Evolutionary conservation across 1,284 basidiomycete genomes (phyloP).

Genomic region (Naganishia cerealis): DNA sequence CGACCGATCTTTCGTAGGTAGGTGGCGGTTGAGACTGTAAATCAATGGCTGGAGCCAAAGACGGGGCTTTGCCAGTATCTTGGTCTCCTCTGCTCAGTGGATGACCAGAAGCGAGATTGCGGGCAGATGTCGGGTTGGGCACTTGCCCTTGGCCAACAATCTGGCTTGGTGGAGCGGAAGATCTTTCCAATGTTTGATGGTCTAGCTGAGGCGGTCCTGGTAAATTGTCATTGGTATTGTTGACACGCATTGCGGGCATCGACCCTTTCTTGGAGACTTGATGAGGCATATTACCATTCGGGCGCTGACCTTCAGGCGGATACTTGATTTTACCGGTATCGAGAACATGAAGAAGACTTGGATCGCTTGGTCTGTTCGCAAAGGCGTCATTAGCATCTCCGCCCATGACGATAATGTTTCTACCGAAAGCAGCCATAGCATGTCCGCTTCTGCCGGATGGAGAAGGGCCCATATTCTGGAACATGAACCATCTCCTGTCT

Average conservation of each 20-base stretch:
- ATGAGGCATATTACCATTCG: slow-evolving; percentile 22
- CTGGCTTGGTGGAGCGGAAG: slow-evolving; percentile 30
- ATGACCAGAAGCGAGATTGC: not conserved
- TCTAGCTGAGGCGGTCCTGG: slow-evolving; percentile 6
- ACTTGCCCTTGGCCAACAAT: not conserved
- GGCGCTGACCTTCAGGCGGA: slow-evolving; percentile 58
- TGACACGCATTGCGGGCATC: slow-evolving; percentile 31
- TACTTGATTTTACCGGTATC: slow-evolving; percentile 96
- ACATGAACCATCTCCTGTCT: slow-evolving; percentile 89
- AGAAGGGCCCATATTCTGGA: slow-evolving; percentile 97
- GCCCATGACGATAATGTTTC: slow-evolving; percentile 86
- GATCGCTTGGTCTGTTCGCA: slow-evolving; percentile 69
- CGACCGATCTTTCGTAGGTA: slow-evolving; percentile 22
- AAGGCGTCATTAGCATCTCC: slow-evolving; percentile 70
- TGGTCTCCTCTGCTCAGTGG: not conserved
- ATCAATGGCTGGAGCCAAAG: slow-evolving; percentile 28
- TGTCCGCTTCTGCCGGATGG: slow-evolving; percentile 90
- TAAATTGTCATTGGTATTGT: slow-evolving; percentile 4
- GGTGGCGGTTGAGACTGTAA: slow-evolving; percentile 7
- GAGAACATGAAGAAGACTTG: slow-evolving; percentile 78
- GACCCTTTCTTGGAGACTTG: slow-evolving; percentile 42
- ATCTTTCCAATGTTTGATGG: slow-evolving; percentile 20
- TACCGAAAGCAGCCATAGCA: slow-evolving; percentile 86
- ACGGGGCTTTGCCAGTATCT: not conserved
- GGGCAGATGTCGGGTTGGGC: not conserved